Evolutionary conservation across 2,329 filamentous ascomycete species (phyloP).

Genomic region (Scedosporium apiospermum): DNA sequence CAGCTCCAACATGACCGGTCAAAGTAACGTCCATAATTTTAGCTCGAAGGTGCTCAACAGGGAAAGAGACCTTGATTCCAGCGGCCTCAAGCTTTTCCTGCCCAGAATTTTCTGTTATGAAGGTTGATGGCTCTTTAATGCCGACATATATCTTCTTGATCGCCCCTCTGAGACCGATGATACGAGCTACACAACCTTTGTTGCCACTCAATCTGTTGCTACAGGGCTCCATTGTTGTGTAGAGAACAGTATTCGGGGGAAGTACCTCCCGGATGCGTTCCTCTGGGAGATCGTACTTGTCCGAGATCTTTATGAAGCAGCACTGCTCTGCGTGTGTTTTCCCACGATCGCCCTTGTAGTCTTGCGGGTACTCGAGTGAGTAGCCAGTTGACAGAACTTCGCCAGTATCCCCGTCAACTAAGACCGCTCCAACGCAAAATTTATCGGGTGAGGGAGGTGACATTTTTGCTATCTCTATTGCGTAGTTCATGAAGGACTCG

Average conservation of each 20-base stretch:
- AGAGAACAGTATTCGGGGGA: constrained; percentile 27
- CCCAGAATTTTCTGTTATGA: no score
- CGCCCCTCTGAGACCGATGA: constrained; percentile 20
- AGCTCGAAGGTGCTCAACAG: no score
- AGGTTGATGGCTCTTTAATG: no score
- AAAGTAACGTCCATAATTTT: no score
- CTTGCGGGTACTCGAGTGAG: constrained; percentile 26
- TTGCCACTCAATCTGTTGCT: not conserved
- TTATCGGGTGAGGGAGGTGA: constrained; percentile 24
- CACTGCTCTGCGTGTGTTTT: constrained; percentile 32
- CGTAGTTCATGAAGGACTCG: constrained; percentile 27
- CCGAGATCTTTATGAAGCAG: constrained; percentile 34
- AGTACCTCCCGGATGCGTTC: constrained; percentile 24
- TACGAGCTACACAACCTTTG: constrained; percentile 18
- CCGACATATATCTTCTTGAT: constrained; percentile 7
- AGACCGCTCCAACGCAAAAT: constrained; percentile 31
- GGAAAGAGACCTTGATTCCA: no score
- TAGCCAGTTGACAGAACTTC: constrained; percentile 31
- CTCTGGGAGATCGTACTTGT: constrained; percentile 24
- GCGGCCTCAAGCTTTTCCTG: no score
- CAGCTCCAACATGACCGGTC: no score
- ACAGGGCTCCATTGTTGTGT: constrained; percentile 37
- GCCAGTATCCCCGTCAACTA: constrained; percentile 25
- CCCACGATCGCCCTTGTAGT: constrained; percentile 25
- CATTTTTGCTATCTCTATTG: constrained; percentile 24